Base-by-base conservation (phyloP, 78 protist genomes). In the Emiliania huxleyi region DNA sequence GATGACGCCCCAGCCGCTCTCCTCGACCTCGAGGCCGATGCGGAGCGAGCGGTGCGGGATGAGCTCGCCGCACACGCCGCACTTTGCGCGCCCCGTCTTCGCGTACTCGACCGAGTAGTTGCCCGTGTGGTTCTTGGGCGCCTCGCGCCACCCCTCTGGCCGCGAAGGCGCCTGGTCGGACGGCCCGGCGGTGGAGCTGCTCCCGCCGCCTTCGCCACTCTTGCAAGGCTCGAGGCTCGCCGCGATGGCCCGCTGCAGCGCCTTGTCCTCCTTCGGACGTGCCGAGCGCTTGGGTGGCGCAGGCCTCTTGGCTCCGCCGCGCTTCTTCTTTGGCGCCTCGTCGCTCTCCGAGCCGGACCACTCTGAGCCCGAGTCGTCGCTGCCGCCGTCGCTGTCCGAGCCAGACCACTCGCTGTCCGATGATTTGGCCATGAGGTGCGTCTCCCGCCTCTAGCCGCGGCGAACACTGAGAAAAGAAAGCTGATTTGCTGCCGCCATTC, bases 31-130 rank as follows among this genome's bases (percentile, higher is more conserved):
- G 38, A 81, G 0, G 55, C 89, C 89, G 38, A 40, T 0, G 89
- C 89, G 89, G 23, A 81, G 55, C 42, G 37, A 12, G 18, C 33
- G 8, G 40, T 5, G 38, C 89, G 55, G 38, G 19, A 81, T 81
- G 33, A 81, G 37, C 89, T 43, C 56, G 38, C 89, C 89, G 55
- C 89, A 81, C 46, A 44, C 56, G 21, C 23, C 6, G 56, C 89
- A 81, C 38, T 81, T 81, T 2, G 89, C 89, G 42, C 89, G 89
- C 19, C 89, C 89, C 26, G 56, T 44, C 55, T 43, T 43, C 29
- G 89, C 89, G 55, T 44, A 25, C 89, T 81, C 56, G 42, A 44
- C 52, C 38, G 40, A 44, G 22, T 21, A 81, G 35, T 15, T 26
- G 38, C 89, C 89, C 42, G 89, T 81, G n/a, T 40, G 87, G 25